Base-by-base conservation (phyloP, 495 filamentous ascomycete genomes). In the Podospora conica region DNA sequence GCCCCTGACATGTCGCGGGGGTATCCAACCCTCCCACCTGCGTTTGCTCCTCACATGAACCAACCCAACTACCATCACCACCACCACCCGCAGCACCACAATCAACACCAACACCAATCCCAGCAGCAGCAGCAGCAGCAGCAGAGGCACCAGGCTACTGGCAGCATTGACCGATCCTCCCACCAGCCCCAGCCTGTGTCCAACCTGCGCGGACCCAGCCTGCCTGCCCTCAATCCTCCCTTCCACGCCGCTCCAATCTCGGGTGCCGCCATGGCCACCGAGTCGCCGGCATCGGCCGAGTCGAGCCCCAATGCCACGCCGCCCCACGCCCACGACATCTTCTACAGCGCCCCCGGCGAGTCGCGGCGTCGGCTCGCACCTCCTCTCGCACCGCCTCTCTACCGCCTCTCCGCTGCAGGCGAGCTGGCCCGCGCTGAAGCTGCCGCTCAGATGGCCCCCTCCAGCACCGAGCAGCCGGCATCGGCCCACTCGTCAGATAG, bases 251-350 rank as follows among this genome's bases (percentile, higher is more conserved):
- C 24, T 58, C 60, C 54, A 15, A 28, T 25, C 53, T 18, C 58
- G 25, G 53, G 23, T n/a, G 40, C 64, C 25, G 15, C 33, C 63
- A 66, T 65, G 58, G 18, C 40, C 8, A 48, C 58, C 66, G 25
- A 66, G 53, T 56, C 31, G 28, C 18, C 22, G 48, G 25, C 22
- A 55, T 67, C 71, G 2, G 63, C 53, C 18, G 69, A 68, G 23
- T 64, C 69, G 29, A 69, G 69, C 29, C 69, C 71, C 1, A 53
- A 54, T 12, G 58, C 65, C 29, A 55, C 48, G 21, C 23, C 55
- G 22, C 15, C 55, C 8, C 40, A 48, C 18, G 18, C 15, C 15
- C 40, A 48, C 6, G 48, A 21, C 48, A 10, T 27, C 12, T 57
- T 22, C 58, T n/a, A 29, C 53, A n/a, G 29, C 28, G 20, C 60